phyloP scores from a whole-genome alignment of 1,284 basidiomycete genomes.

The Leccinum pseudoinsigne region DNA sequence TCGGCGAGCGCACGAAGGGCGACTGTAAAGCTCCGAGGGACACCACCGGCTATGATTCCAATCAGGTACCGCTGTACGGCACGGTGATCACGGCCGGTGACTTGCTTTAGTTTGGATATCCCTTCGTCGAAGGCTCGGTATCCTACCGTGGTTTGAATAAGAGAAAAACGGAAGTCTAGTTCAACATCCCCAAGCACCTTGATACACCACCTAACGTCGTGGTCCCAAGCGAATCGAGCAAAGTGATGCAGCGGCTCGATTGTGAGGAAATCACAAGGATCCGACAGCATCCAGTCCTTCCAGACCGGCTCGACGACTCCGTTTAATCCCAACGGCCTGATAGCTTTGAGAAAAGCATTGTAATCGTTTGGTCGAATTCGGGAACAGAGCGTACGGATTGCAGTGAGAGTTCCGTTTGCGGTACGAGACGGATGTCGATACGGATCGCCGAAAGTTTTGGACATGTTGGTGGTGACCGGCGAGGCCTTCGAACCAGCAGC shows the following conservation, averaged over 20 bases:
- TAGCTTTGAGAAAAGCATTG: not conserved
- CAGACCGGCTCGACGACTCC: not conserved
- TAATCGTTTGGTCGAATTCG: not conserved
- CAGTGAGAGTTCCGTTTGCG: not conserved
- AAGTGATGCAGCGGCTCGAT: not conserved
- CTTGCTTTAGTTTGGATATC: not conserved
- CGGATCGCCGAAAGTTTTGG: not conserved
- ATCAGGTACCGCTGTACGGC: not conserved
- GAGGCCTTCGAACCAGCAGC: not conserved
- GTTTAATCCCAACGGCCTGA: not conserved
- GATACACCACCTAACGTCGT: not conserved
- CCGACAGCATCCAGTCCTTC: not conserved
- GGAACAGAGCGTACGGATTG: not conserved
- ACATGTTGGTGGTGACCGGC: not conserved
- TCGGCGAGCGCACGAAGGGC: not conserved
- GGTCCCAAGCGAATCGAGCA: not conserved
- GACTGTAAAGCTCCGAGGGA: not conserved
- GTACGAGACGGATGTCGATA: not conserved
- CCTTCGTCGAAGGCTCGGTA: not conserved
- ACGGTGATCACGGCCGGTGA: not conserved
- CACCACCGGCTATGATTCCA: not conserved
- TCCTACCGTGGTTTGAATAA: not conserved
- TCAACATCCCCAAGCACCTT: not conserved
- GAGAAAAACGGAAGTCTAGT: not conserved
- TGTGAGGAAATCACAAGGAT: not conserved